Conservation (phyloP, 768 basidiomycete species). For the Phylloporus sp. region DNA sequence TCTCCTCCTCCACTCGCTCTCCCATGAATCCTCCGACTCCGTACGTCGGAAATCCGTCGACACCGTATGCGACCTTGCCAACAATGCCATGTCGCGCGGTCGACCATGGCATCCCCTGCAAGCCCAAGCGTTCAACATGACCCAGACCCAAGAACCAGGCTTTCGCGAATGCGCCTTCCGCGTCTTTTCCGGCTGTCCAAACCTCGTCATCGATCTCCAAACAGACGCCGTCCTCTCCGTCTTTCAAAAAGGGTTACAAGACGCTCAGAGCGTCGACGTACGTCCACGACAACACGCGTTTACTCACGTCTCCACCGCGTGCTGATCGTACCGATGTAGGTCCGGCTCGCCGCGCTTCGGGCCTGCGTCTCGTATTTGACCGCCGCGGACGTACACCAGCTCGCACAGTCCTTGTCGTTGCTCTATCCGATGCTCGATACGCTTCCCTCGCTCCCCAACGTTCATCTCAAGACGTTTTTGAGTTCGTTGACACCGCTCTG, state of each 20-base stretch:
- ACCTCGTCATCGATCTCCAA: slow-evolving; percentile 72
- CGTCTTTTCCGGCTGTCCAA: slow-evolving; percentile 69
- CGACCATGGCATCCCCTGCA: slow-evolving; percentile 81
- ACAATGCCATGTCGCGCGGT: slow-evolving; percentile 68
- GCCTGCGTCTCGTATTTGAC: slow-evolving; percentile 67
- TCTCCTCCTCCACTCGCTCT: slow-evolving; percentile 63
- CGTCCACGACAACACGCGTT: slow-evolving; percentile 21
- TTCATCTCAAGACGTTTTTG: slow-evolving; percentile 61
- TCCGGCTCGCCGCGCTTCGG: slow-evolving; percentile 66
- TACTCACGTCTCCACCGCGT: neutral
- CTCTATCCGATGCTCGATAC: slow-evolving; percentile 73
- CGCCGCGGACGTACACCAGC: slow-evolving; percentile 55
- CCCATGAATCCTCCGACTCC: slow-evolving; percentile 50
- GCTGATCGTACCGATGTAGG: slow-evolving; percentile 38
- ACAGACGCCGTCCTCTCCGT: slow-evolving; percentile 63
- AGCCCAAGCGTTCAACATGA: slow-evolving; percentile 65
- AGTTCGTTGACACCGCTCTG: slow-evolving; percentile 67
- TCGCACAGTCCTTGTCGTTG: slow-evolving; percentile 54
- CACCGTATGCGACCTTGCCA: slow-evolving; percentile 71
- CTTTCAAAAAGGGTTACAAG: slow-evolving; percentile 64
- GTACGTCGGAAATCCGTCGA: slow-evolving; percentile 71
- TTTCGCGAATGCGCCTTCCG: slow-evolving; percentile 61
- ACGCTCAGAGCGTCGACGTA: slow-evolving; percentile 59
- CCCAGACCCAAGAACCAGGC: slow-evolving; percentile 28
- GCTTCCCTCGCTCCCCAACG: slow-evolving; percentile 51